Evolutionary conservation across 2,329 filamentous ascomycete species (phyloP).

Genomic region (Aspergillus pseudotamarii): DNA sequence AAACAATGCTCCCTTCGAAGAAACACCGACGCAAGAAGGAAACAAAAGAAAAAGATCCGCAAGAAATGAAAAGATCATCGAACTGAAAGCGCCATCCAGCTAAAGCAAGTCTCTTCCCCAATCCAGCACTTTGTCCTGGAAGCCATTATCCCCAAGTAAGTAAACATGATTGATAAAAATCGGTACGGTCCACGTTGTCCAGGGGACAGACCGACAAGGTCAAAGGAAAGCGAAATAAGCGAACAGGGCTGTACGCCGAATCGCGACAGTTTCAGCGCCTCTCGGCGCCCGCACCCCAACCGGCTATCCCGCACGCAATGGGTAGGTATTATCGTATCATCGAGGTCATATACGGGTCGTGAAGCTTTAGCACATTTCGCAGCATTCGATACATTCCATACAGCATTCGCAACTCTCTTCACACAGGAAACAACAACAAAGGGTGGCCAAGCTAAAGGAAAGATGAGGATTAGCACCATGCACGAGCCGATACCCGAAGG

Average conservation of each 20-base stretch:
- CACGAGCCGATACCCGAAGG: not conserved
- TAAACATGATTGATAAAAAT: conserved; percentile 1
- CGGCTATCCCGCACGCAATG: conserved; percentile 7
- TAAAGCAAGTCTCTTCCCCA: not conserved
- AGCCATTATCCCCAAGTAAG: not conserved
- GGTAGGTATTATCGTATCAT: conserved; percentile 25
- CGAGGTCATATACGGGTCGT: conserved; percentile 25
- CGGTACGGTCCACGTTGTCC: not conserved
- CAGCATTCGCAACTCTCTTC: conserved; percentile 68
- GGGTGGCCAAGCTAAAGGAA: conserved; percentile 50
- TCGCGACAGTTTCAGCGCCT: conserved; percentile 1
- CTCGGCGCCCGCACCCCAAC: not conserved
- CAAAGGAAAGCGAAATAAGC: not conserved
- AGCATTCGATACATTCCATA: conserved; percentile 62
- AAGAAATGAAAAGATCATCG: conserved; percentile 2
- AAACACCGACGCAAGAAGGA: not conserved
- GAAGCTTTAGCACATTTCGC: conserved; percentile 38
- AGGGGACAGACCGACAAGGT: not conserved
- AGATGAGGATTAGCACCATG: not conserved
- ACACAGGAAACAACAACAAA: conserved; percentile 67
- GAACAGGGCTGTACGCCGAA: not conserved
- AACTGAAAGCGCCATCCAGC: not conserved
- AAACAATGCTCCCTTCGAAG: not conserved
- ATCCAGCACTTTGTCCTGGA: not conserved
- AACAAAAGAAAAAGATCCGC: not conserved